Evolutionary conservation across 2,329 filamentous ascomycete genomes (phyloP), one percentile per base, ranked within the genome.

Genomic region (Colletotrichum sp.): DNA sequence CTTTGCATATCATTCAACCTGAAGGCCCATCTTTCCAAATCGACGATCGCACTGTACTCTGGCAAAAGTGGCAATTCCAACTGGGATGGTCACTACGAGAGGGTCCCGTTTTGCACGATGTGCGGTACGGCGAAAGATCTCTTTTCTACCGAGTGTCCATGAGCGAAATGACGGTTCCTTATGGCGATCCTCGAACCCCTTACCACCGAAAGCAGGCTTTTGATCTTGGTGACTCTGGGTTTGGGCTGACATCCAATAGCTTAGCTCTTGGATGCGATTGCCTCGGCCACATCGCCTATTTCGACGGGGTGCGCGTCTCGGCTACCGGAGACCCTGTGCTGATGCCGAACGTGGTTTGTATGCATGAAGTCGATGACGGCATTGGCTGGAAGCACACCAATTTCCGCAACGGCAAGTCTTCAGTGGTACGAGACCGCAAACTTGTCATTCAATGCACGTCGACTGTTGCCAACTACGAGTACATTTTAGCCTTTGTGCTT

Each of bases 201-300:
- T 94, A 91, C 80, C 91, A 91, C 27, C 88, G 92, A 28, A 94
- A 94, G 81, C 90, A 91, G n/a, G 93, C 93, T 0, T 94, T 94
- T 77, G 93, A 94, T 78, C 90, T 94, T 74, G 93, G 93, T 2
- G 91, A 94, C 72, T 91, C 90, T 30, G 93, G 92, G 15, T 89
- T 90, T 6, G 93, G 93, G 2, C 87, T 91, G 77, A 91, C 88
- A 66, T 91, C 92, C 27, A 94, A 94, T 82, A 93, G 93, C 75
- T 86, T 95, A 2, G 85, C 86, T 3, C 87, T 94, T 2, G 93
- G 93, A 11, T 94, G 93, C 74, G 93, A 94, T 79, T 92, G 93
- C 78, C 87, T 94, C 0, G 93, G 93, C 7, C 87, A 90, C 1
- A 94, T 94, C 77, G 84, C 83, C 16, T 86, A 86, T 57, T 83